Percentiles rank a stretch among this genome's conserved stretches.
Conservation (phyloP, 2,329 filamentous ascomycete genomes). For the Sphaceloma murrayae region DNA sequence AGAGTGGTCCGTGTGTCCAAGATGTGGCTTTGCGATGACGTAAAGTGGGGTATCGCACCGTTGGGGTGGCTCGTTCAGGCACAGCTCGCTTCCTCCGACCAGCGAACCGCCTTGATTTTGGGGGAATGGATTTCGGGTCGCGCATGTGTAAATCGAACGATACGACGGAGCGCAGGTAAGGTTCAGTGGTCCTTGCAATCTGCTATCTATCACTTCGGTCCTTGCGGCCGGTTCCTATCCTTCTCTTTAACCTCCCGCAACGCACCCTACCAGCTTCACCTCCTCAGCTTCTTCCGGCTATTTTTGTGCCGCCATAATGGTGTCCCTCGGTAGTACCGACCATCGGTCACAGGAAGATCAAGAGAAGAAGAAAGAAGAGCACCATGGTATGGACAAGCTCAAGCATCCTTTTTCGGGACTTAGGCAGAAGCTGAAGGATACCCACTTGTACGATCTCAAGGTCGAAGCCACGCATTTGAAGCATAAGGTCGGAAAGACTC, state of each 20-base stretch:
- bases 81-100: conserved; percentile 14
- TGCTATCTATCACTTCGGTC: background rate
- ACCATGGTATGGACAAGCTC: conserved; percentile 19
- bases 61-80: conserved; percentile 4
- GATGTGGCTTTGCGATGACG: too few species aligned
- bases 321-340: conserved; percentile 9
- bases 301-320: background rate
- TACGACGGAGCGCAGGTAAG: conserved; percentile 2
- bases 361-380: conserved; percentile 15
- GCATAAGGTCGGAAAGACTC: conserved; percentile 54
- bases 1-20: too few species aligned
- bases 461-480: conserved; percentile 50
- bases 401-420: conserved; percentile 24
- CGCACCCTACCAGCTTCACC: background rate
- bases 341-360: conserved; percentile 10
- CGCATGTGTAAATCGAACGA: conserved; percentile 9
- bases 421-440: conserved; percentile 38
- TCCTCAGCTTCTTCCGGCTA: background rate
- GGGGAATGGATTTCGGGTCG: conserved; percentile 8
- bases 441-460: conserved; percentile 40
- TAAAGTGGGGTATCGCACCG: background rate
- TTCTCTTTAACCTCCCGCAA: background rate
- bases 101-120: conserved; percentile 9
- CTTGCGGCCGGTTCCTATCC: background rate
- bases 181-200: background rate